These are phyloP conservation scores for Polygonum aviculare DNA, from an alignment of 148 eudicot species.

Conservation along the genomic window DNA sequence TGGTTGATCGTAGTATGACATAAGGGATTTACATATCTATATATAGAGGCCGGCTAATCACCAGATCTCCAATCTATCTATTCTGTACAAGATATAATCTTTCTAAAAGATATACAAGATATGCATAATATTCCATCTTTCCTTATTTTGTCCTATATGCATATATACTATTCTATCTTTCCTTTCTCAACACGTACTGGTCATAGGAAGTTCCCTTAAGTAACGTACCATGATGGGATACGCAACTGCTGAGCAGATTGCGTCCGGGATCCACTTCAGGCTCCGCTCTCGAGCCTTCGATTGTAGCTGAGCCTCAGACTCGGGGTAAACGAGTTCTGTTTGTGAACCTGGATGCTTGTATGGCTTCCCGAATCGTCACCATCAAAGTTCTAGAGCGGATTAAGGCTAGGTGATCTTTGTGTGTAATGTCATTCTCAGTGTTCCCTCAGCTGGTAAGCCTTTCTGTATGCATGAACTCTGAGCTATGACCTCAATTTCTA, in stretches of 20 bases:
- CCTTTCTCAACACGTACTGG: too few species aligned
- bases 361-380: slow-evolving; percentile 93
- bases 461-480: neutral
- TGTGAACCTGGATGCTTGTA: slow-evolving; percentile 98
- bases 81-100: too few species aligned
- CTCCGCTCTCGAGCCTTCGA: slow-evolving; percentile 85
- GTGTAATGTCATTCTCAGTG: slow-evolving; percentile 45
- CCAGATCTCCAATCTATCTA: too few species aligned
- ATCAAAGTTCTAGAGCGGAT: slow-evolving; percentile 84
- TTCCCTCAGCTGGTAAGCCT: slow-evolving; percentile 87
- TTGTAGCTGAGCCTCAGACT: slow-evolving; percentile 76
- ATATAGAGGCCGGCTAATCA: too few species aligned
- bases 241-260: slow-evolving; percentile 63
- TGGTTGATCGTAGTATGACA: too few species aligned
- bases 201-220: too few species aligned
- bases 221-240: slow-evolving; percentile 99
- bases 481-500: neutral
- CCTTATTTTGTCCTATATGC: too few species aligned
- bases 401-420: slow-evolving; percentile 49
- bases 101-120: too few species aligned
- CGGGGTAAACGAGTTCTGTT: slow-evolving; percentile 60
- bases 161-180: too few species aligned
- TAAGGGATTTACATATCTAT: too few species aligned
- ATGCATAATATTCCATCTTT: too few species aligned
- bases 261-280: slow-evolving; percentile 86